A percentile compares a stretch with the other conserved stretches of the same genome.
Evolutionary conservation across 2,329 filamentous ascomycete species (phyloP).

Genomic region (Aspergillus awamori): DNA sequence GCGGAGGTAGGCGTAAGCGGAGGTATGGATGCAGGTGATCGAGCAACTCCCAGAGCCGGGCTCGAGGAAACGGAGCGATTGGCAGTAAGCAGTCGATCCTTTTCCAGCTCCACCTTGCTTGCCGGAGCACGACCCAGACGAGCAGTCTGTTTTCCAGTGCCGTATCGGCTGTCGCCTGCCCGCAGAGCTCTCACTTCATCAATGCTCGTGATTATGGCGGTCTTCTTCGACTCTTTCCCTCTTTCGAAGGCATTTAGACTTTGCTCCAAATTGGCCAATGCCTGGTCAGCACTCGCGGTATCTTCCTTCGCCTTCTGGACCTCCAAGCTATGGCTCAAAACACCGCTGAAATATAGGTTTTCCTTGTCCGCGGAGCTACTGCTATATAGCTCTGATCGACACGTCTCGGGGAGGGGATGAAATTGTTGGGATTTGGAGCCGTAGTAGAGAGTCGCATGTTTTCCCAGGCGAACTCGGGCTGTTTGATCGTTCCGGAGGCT

Average conservation of each 20-base stretch:
- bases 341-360: conserved; percentile 58
- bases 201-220: conserved; percentile 42
- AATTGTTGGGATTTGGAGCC: conserved; percentile 60
- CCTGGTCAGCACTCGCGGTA: conserved; percentile 60
- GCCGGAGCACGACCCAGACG: conserved; percentile 35
- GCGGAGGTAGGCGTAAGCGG: conserved; percentile 49
- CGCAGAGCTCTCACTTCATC: conserved; percentile 42
- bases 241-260: conserved; percentile 62
- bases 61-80: conserved; percentile 47
- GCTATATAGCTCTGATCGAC: conserved; percentile 62
- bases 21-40: conserved; percentile 41
- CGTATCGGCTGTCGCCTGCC: conserved; percentile 37
- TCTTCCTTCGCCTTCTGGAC: conserved; percentile 58
- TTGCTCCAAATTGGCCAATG: conserved; percentile 61
- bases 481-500: conserved; percentile 46
- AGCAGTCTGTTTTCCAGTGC: conserved; percentile 33
- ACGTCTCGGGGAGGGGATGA: conserved; percentile 55
- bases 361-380: conserved; percentile 45
- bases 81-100: conserved; percentile 44
- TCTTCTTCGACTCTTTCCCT: conserved; percentile 63
- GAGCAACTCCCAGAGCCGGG: conserved; percentile 42
- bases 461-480: conserved; percentile 51
- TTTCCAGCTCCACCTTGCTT: conserved; percentile 45
- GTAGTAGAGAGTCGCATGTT: conserved; percentile 58
- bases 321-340: conserved; percentile 60